A percentile compares a stretch with the other conserved stretches of the same genome.
phyloP scores from a whole-genome alignment of 176 grass and related monocot genomes.

The Chrysopogon serrulatus region DNA sequence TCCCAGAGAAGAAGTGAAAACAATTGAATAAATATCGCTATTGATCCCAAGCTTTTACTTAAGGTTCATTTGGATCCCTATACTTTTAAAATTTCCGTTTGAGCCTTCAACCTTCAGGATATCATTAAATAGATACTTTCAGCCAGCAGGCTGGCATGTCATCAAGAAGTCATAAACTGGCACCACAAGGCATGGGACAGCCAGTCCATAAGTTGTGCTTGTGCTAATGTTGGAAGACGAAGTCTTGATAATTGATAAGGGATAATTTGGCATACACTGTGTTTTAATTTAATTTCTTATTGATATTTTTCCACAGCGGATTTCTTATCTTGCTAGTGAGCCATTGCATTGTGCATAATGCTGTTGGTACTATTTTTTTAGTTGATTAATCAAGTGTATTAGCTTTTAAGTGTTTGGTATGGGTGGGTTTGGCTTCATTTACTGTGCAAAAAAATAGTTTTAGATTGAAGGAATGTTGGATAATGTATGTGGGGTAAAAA shows the following conservation, averaged over 20 bases:
- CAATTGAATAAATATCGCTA: not conserved
- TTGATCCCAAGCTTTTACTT: not conserved
- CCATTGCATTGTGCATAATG: not conserved
- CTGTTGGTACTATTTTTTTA: not conserved
- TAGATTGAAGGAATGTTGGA: not conserved
- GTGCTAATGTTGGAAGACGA: not conserved
- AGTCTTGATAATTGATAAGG: not conserved
- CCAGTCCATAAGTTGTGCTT: not conserved
- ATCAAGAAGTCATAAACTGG: not conserved
- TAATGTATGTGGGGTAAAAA: not conserved
- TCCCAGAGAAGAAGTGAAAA: not conserved
- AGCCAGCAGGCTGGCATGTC: not conserved
- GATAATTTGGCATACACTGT: not conserved
- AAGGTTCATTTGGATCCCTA: not conserved
- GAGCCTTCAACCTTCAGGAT: not conserved
- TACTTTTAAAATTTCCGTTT: not conserved
- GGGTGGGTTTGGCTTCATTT: not conserved
- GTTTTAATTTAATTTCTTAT: not conserved
- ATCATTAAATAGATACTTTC: conserved; percentile 7
- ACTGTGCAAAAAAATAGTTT: not conserved
- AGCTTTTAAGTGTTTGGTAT: not conserved
- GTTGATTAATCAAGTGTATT: not conserved
- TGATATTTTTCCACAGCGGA: not conserved
- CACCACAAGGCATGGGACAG: not conserved
- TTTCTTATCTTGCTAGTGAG: not conserved